Conservation (phyloP, 2,329 filamentous ascomycete genomes). For the Xylaria sp. region DNA sequence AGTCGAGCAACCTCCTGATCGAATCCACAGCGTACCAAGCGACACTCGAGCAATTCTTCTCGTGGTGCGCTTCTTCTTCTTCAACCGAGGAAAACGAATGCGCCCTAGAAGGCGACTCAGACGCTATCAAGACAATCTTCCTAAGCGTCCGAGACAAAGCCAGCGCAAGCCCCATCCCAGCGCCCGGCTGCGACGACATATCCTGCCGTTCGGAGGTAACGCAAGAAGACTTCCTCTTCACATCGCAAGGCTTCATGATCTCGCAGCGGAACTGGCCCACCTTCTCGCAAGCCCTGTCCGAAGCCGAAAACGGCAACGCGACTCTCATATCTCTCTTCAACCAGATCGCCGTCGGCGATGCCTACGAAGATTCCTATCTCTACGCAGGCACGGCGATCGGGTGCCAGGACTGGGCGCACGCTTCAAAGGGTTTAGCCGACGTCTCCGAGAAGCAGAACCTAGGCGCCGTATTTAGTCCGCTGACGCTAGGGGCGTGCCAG, state of each 20-base stretch:
- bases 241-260: conserved; percentile 41
- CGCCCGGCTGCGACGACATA: conserved; percentile 42
- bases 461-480: conserved; percentile 41
- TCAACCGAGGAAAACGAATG: conserved; percentile 37
- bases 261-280: conserved; percentile 32
- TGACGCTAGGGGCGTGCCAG: conserved; percentile 42
- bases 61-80: no score
- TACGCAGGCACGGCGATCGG: conserved; percentile 43
- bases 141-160: conserved; percentile 41
- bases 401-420: conserved; percentile 47
- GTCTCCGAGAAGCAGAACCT: conserved; percentile 40
- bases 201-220: conserved; percentile 37
- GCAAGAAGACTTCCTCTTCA: conserved; percentile 44
- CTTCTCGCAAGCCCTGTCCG: conserved; percentile 32
- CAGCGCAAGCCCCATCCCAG: conserved; percentile 43
- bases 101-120: conserved; percentile 40
- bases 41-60: conserved; percentile 46
- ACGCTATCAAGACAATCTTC: conserved; percentile 35
- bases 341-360: conserved; percentile 33
- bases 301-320: conserved; percentile 46
- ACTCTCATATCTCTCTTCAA: conserved; percentile 41
- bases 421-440: conserved; percentile 32
- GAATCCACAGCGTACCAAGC: conserved; percentile 46
- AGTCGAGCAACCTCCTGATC: conserved; percentile 43
- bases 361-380: conserved; percentile 34